Conservation (phyloP, 2,329 filamentous ascomycete genomes). For the Ophiocordyceps sinensis region DNA sequence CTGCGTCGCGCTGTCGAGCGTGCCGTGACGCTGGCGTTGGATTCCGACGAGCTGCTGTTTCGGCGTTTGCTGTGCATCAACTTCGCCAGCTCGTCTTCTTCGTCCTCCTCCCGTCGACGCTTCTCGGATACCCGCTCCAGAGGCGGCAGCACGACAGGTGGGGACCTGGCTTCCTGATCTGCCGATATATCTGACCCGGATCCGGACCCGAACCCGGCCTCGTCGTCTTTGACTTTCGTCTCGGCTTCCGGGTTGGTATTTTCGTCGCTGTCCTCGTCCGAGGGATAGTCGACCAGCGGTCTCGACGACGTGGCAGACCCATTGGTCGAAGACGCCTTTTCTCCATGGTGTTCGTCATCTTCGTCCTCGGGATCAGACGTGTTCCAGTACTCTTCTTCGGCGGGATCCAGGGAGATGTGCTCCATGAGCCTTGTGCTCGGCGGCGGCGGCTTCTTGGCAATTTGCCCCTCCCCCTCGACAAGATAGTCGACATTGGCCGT, state of each 20-base stretch:
- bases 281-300: conserved; percentile 80
- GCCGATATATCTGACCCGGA: conserved; percentile 12
- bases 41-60: conserved; percentile 38
- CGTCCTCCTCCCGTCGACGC: conserved; percentile 74
- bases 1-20: conserved; percentile 19
- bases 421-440: conserved; percentile 50
- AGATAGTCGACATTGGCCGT: conserved; percentile 55
- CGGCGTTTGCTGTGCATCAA: conserved; percentile 52
- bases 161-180: conserved; percentile 1
- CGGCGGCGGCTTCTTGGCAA: conserved; percentile 25
- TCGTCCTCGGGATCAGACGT: conserved; percentile 78
- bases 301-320: conserved; percentile 49
- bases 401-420: conserved; percentile 57
- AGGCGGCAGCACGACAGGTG: conserved; percentile 30
- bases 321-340: conserved; percentile 32
- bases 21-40: conserved; percentile 21
- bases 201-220: conserved; percentile 16
- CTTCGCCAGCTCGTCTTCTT: conserved; percentile 82
- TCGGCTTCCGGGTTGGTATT: conserved; percentile 40
- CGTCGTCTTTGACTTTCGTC: conserved; percentile 16
- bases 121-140: conserved; percentile 79
- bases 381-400: conserved; percentile 92
- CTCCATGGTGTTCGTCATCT: conserved; percentile 24
- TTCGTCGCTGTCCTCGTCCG: conserved; percentile 62
- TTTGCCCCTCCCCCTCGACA: conserved; percentile 52